Conservation (phyloP, 768 basidiomycete species). For the Tephrocybe sp. region DNA sequence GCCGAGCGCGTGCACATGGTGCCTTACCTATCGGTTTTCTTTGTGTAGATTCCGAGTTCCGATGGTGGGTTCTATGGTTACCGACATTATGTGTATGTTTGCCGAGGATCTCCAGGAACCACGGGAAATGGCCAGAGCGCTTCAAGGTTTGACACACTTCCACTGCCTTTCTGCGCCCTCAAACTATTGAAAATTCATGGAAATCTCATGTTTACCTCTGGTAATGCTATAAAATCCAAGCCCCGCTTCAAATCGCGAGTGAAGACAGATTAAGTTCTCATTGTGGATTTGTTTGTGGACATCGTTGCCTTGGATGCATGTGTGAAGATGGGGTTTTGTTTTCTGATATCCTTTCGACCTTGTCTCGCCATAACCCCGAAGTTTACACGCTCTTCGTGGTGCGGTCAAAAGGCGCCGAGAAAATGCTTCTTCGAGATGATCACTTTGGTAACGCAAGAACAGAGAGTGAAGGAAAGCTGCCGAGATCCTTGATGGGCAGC, state of each 20-base stretch:
- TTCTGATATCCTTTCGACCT: background rate
- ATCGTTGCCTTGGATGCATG: conserved; percentile 1
- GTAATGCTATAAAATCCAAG: no score
- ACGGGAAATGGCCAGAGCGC: background rate
- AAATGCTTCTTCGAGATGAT: no score
- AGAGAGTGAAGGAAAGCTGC: no score
- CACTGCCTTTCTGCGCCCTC: no score
- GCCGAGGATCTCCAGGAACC: background rate
- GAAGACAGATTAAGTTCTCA: background rate
- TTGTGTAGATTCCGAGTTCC: conserved; percentile 2
- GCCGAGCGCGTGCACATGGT: background rate
- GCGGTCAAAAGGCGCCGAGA: no score
- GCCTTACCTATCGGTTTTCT: background rate
- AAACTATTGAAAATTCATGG: no score
- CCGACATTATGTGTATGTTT: background rate
- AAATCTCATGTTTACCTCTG: no score
- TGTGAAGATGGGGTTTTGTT: background rate
- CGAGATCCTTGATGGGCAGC: no score
- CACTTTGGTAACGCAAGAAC: conserved; percentile 1
- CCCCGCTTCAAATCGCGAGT: no score
- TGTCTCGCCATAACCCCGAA: background rate
- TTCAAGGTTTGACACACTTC: no score
- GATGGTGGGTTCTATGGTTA: conserved; percentile 10
- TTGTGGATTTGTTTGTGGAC: background rate
- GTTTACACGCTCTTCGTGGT: conserved; percentile 1